phyloP scores from a whole-genome alignment of 2,329 filamentous ascomycete species.

The Fusarium nisikadoi region DNA sequence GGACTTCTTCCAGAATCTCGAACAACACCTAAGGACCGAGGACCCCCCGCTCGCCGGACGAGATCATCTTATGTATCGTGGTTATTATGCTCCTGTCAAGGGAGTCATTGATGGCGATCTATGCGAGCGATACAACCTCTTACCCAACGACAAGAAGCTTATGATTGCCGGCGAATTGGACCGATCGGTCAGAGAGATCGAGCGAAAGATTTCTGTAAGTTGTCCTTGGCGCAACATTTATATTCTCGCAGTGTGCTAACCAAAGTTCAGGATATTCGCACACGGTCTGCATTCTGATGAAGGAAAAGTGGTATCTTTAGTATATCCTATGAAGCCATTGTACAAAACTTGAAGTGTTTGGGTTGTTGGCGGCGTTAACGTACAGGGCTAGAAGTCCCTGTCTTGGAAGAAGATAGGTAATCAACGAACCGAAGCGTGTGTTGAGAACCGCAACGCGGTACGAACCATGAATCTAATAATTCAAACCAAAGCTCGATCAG shows the following conservation, averaged over 20 bases:
- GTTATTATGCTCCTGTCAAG: slow-evolving; percentile 97
- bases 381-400: slow-evolving; percentile 41
- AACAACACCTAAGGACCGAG: slow-evolving; percentile 86
- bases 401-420: slow-evolving; percentile 43
- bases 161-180: slow-evolving; percentile 95
- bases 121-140: slow-evolving; percentile 87
- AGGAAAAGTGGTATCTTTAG: slow-evolving; percentile 36
- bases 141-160: slow-evolving; percentile 89
- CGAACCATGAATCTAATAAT: slow-evolving; percentile 47
- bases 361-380: slow-evolving; percentile 46
- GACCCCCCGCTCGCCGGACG: slow-evolving; percentile 89
- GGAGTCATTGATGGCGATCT: slow-evolving; percentile 96
- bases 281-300: slow-evolving; percentile 66
- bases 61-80: slow-evolving; percentile 94
- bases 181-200: slow-evolving; percentile 89
- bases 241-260: slow-evolving; percentile 38
- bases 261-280: slow-evolving; percentile 63
- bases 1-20: slow-evolving; percentile 96
- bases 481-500: slow-evolving; percentile 32
- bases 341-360: slow-evolving; percentile 43
- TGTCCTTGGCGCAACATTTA: not conserved
- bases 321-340: slow-evolving; percentile 41
- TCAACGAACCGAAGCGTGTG: slow-evolving; percentile 38
- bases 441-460: slow-evolving; percentile 39
- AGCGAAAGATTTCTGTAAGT: slow-evolving; percentile 86